Percentiles rank a stretch among this genome's conserved stretches.
Conservation (phyloP, 2,329 filamentous ascomycete species). For the Aspergillaceae sp. region DNA sequence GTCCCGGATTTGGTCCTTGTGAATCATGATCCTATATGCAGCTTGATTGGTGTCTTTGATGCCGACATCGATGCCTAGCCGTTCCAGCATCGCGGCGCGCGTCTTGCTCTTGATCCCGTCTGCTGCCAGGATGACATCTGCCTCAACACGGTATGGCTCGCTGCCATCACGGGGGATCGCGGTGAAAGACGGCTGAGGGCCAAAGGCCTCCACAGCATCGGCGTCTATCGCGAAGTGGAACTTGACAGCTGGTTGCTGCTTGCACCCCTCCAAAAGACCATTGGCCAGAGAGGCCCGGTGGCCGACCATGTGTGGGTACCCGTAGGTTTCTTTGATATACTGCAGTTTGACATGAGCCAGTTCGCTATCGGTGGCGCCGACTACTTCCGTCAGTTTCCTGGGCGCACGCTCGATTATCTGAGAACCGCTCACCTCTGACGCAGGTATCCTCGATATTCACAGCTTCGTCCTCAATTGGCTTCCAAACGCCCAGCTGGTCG, state of each 20-base stretch:
- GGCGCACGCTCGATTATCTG: too few relatives aligned
- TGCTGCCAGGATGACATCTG: conserved; percentile 44
- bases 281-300: conserved; percentile 64
- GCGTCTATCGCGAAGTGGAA: conserved; percentile 58
- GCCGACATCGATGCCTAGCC: conserved; percentile 27
- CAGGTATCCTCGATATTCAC: conserved; percentile 62
- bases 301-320: conserved; percentile 69
- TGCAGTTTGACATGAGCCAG: conserved; percentile 60
- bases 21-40: conserved; percentile 47
- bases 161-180: conserved; percentile 48
- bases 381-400: conserved; percentile 33
- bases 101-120: conserved; percentile 46
- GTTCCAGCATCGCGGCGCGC: conserved; percentile 33
- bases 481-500: conserved; percentile 63
- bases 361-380: conserved; percentile 56
- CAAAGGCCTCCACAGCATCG: conserved; percentile 49
- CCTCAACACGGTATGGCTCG: conserved; percentile 42
- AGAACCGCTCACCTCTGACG: conserved; percentile 49
- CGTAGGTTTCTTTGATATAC: conserved; percentile 59
- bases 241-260: conserved; percentile 51
- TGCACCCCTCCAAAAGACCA: conserved; percentile 60
- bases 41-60: conserved; percentile 43
- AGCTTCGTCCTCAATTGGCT: conserved; percentile 58
- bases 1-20: conserved; percentile 34
- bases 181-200: conserved; percentile 51